Conservation (phyloP, 305 asterid species). For the Stenogyne calaminthoides region DNA sequence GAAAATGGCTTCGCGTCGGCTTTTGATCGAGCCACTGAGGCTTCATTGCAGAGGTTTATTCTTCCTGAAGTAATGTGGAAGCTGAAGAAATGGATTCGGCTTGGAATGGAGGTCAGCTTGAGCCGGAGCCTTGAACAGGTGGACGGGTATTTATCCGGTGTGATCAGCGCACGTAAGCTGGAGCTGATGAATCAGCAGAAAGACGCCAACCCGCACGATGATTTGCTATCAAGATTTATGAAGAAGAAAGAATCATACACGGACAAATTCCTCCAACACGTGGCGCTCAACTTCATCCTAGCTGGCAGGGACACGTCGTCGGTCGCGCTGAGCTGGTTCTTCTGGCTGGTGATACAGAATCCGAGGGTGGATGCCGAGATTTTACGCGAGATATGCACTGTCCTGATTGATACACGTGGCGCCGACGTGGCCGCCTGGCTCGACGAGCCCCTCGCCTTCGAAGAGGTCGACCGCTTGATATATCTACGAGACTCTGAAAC, state of each 20-base stretch:
- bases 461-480: no score
- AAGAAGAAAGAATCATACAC: constrained; percentile 80
- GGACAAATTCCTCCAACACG: constrained; percentile 69
- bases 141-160: no score
- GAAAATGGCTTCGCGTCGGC: constrained; percentile 76
- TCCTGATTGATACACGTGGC: no score
- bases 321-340: no score
- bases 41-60: constrained; percentile 76
- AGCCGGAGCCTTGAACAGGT: constrained; percentile 72
- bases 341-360: no score
- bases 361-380: no score
- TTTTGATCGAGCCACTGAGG: constrained; percentile 91
- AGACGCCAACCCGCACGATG: constrained; percentile 63
- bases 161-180: constrained; percentile 67
- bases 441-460: no score
- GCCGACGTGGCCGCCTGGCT: no score
- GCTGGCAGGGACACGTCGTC: constrained; percentile 97
- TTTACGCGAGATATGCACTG: no score
- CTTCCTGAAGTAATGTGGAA: constrained; percentile 81
- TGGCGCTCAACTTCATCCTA: constrained; percentile 92
- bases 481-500: no score
- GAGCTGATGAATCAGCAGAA: constrained; percentile 61
- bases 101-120: constrained; percentile 83
- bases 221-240: constrained; percentile 83
- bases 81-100: constrained; percentile 84